phyloP scores from a whole-genome alignment of 106 monocot genomes.

The Triglochin maritima region DNA sequence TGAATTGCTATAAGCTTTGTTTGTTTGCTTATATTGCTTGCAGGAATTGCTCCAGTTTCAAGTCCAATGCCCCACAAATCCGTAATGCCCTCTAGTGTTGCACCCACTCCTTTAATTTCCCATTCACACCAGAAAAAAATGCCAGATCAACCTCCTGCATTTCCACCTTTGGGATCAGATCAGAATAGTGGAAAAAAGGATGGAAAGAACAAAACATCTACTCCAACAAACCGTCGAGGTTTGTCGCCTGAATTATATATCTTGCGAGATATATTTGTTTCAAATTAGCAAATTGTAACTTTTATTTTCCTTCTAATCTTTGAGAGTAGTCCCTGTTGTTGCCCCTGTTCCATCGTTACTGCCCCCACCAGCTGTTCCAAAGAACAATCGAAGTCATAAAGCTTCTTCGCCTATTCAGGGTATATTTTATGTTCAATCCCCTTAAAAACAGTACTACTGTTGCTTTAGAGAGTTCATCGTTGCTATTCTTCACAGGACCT shows the following conservation, averaged over 20 bases:
- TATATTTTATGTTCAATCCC: not conserved
- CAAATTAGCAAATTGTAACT: not conserved
- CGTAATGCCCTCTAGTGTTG: conserved; percentile 10
- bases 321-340: conserved; percentile 13
- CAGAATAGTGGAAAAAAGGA: conserved; percentile 9
- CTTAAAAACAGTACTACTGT: too few species aligned
- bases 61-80: conserved; percentile 31
- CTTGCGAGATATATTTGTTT: not conserved
- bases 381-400: conserved; percentile 14
- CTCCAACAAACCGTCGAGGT: conserved; percentile 41
- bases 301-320: not conserved
- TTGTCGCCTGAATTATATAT: not conserved
- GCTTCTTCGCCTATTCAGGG: conserved; percentile 19
- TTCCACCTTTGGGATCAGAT: conserved; percentile 12
- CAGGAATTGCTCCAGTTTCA: conserved; percentile 36
- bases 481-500: not conserved
- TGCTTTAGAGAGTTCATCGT: not conserved
- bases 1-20: not conserved
- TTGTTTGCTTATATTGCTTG: not conserved
- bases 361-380: conserved; percentile 14
- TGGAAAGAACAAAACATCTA: conserved; percentile 13
- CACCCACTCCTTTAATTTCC: conserved; percentile 18
- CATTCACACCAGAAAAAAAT: conserved; percentile 9
- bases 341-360: conserved; percentile 25
- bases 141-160: conserved; percentile 11